phyloP scores from a whole-genome alignment of 371 early-diverging fungal species.

The Rhizopus delemar region DNA sequence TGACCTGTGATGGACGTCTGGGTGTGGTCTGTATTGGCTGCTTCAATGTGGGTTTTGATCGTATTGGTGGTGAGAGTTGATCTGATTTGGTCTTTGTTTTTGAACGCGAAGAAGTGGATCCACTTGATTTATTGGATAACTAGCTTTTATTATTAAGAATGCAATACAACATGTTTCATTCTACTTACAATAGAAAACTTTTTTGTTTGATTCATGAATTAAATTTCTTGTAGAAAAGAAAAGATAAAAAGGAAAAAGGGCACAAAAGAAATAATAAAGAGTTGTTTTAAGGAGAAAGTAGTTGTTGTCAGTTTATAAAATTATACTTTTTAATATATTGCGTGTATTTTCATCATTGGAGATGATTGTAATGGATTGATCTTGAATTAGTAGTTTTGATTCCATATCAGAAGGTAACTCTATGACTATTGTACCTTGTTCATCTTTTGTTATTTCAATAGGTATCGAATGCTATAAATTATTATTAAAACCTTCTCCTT shows the following conservation, averaged over 20 bases:
- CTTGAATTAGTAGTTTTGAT: slow-evolving; percentile 19
- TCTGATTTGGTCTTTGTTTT: no score
- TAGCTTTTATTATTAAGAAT: no score
- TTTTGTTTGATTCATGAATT: not conserved
- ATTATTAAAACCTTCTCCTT: not conserved
- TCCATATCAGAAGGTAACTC: slow-evolving; percentile 28
- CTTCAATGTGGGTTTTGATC: no score
- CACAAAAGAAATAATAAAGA: slow-evolving; percentile 1
- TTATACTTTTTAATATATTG: slow-evolving; percentile 15
- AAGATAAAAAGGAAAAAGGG: slow-evolving; percentile 4
- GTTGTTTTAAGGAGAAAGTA: not conserved
- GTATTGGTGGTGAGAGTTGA: no score
- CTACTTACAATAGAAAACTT: not conserved
- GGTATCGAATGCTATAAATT: slow-evolving; percentile 20
- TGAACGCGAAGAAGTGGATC: no score
- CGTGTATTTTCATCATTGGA: slow-evolving; percentile 25
- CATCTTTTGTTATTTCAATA: slow-evolving; percentile 17
- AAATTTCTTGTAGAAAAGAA: not conserved
- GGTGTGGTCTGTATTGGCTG: not conserved
- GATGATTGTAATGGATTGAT: slow-evolving; percentile 16
- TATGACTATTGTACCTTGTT: slow-evolving; percentile 18
- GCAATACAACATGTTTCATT: no score
- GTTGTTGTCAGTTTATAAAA: slow-evolving; percentile 11
- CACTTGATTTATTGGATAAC: not conserved
- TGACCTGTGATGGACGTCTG: not conserved